Evolutionary conservation across 116 monocot species (phyloP).

Genomic region (Cymodocea nodosa): DNA sequence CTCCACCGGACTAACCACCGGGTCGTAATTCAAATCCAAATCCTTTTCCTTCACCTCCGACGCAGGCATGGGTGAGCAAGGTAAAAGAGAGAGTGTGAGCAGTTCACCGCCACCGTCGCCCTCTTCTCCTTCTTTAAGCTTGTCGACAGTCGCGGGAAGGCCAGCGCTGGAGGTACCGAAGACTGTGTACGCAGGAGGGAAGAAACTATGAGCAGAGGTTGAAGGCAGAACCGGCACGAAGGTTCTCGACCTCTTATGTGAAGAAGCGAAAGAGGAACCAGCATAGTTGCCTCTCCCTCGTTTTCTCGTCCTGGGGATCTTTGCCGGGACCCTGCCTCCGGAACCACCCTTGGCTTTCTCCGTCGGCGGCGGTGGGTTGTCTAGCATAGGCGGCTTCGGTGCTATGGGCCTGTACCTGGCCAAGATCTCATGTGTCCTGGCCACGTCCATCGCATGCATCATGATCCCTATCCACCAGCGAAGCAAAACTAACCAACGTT

Average conservation of each 20-base stretch:
- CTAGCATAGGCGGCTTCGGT: conserved; percentile 41
- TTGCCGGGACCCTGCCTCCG: conserved; percentile 2
- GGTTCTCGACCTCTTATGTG: conserved; percentile 26
- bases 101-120: conserved; percentile 5
- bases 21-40: conserved; percentile 3
- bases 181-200: conserved; percentile 3
- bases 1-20: conserved; percentile 23
- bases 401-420: conserved; percentile 79
- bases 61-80: neutral
- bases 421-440: conserved; percentile 81
- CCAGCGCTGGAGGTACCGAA: neutral
- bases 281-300: conserved; percentile 19
- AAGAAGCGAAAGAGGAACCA: conserved; percentile 2
- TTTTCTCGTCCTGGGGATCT: conserved; percentile 34
- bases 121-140: neutral
- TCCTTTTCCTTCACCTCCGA: neutral
- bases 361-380: conserved; percentile 2
- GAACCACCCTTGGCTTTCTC: conserved; percentile 1
- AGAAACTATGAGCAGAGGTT: conserved; percentile 6
- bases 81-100: conserved; percentile 17
- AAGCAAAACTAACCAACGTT: neutral
- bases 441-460: conserved; percentile 42
- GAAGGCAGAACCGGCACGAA: conserved; percentile 15
- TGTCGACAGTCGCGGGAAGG: neutral
- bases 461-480: conserved; percentile 4